Evolutionary conservation across 345 rosid genomes (phyloP), one percentile per base, ranked within the genome.

Genomic region (Luvunga scandens): DNA sequence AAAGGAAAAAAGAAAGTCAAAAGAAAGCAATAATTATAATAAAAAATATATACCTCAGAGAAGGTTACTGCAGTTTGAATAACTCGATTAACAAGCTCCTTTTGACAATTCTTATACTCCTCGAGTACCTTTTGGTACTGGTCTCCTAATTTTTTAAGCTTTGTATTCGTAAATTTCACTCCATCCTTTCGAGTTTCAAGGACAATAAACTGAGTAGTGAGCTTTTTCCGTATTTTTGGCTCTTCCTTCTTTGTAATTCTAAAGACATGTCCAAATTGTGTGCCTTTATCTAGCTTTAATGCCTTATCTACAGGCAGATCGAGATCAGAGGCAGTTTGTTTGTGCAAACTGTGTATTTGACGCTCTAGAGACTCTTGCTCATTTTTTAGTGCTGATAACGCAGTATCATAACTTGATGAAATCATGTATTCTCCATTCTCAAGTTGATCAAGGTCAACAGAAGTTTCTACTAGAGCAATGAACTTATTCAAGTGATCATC

Each of bases 151-250:
- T 89, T 94, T 80, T 92, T 96, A 78, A 96, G 98, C 87, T 91
- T 96, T 42, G 97, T 88, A 83, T 90, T 94, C 19, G 99, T 96
- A 77, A 96, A 96, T 84, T 96, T 96, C 80, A 96, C 98, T 63
- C 99, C 99, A 81, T 96, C 99, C 84, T 96, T 96, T 27, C 99
- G 91, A 10, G 99, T 96, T 88, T 96, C 99, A 50, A 96, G 93
- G 79, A 96, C 92, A 73, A 94, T 79, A 86, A 91, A 96, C 75
- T 94, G 97, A 81, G 93, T 80, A 6, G 91, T 87, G 77, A 96
- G 93, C 87, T 91, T 94, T 84, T 92, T 94, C 86, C 99, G 91
- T 75, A 96, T 83, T 85, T 96, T 96, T 45, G 97, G 99, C 83
- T 96, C 99, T 83, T 96, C 99, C 89, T 92, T 96, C 91, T 96